Percentiles rank a stretch among this genome's conserved stretches.
These are phyloP conservation scores for Bruguiera parviflora DNA, from an alignment of 345 rosid genomes.

Conservation along the genomic window DNA sequence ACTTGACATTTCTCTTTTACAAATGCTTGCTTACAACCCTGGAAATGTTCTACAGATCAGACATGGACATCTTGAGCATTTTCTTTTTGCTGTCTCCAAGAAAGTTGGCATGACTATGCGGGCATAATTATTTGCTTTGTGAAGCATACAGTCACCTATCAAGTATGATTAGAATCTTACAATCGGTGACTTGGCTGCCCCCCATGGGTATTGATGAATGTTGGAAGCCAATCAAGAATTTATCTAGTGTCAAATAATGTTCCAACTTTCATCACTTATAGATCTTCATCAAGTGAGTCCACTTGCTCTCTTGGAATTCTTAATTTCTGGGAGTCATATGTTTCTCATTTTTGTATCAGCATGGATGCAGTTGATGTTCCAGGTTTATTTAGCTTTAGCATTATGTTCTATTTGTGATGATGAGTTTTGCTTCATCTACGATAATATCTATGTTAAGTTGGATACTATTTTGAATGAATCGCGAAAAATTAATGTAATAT, in stretches of 20 bases:
- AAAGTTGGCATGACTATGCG: slow-evolving; percentile 70
- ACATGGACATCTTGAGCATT: slow-evolving; percentile 50
- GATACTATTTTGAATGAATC: neutral
- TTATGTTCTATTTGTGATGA: no score
- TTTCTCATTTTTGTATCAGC: slow-evolving; percentile 87
- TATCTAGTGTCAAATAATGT: slow-evolving; percentile 56
- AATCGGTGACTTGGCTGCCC: slow-evolving; percentile 44
- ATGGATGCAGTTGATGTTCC: slow-evolving; percentile 75
- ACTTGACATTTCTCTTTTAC: slow-evolving; percentile 17
- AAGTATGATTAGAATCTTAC: slow-evolving; percentile 18
- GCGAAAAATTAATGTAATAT: no score
- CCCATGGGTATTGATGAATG: slow-evolving; percentile 54
- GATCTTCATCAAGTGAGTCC: slow-evolving; percentile 40
- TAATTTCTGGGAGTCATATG: slow-evolving; percentile 66
- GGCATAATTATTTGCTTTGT: slow-evolving; percentile 25
- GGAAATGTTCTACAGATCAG: slow-evolving; percentile 47
- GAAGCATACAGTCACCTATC: slow-evolving; percentile 5
- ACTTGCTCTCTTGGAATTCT: slow-evolving; percentile 72
- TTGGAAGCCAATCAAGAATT: neutral
- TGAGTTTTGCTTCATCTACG: neutral
- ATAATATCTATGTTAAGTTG: neutral
- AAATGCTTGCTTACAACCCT: slow-evolving; percentile 17
- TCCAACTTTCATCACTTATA: slow-evolving; percentile 58
- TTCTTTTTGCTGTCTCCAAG: slow-evolving; percentile 63
- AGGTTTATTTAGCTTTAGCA: slow-evolving; percentile 48